Evolutionary conservation across 345 rosid species (phyloP), one percentile per base, ranked within the genome.

Genomic region (Aquilaria malaccensis): DNA sequence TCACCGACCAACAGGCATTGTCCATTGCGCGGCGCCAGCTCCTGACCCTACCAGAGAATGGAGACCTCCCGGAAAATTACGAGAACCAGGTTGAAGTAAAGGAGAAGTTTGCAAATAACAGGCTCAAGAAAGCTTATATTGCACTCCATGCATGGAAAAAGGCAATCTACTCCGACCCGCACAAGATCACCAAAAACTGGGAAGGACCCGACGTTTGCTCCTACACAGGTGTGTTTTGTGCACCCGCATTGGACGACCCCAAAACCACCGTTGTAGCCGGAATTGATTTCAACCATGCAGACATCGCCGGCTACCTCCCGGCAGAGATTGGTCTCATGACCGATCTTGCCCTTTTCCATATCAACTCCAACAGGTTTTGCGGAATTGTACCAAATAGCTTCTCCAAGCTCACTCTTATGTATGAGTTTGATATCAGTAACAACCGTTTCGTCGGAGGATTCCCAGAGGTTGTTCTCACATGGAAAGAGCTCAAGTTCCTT

Each of bases 361-460:
- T 91, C 11, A 91, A 88, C 65, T 73, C 92, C 0, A 91, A 91
- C 74, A 61, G 96, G 30, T 86, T 88, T 45, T 91, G 98, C 54
- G 98, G 98, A 30, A 75, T 88, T 66, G 59, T 91, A 30, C 98
- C 98, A 2, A 69, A 66, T 58, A 81, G 79, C 74, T 12, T 91
- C 0, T 66, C 76, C 7, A 79, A 70, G 60, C 76, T 86, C 50
- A 74, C 51, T 7, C 64, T 80, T 10, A 84, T 88, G 88, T 63
- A 74, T 13, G 98, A 91, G 74, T 88, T 91, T 33, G 98, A 91
- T 68, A 67, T 88, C 56, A 91, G 96, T 68, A 88, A 83, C 80
- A 91, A 91, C 71, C 79, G 96, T 0, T 85, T 91, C 4, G 97
- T 87, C 9, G 96, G 96, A 7, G 13, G 54, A n/a, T 90, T 90